A percentile compares a stretch with the other conserved stretches of the same genome.
Evolutionary conservation across 2,329 filamentous ascomycete species (phyloP).

Genomic region (Ascochyta clinopodiicola): DNA sequence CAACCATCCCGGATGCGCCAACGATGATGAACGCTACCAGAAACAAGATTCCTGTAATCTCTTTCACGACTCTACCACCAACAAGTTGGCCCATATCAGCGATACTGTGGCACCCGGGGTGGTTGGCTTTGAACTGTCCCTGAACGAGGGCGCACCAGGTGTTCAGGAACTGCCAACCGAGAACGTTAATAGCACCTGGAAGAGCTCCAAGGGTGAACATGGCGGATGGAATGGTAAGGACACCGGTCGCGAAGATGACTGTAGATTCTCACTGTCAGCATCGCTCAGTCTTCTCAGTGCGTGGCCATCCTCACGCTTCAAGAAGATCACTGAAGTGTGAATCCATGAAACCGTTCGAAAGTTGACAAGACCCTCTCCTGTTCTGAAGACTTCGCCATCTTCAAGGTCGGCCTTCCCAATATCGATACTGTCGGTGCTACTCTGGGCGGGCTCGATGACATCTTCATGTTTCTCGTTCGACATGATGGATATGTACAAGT

Average conservation of each 20-base stretch:
- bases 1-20: slow-evolving; percentile 65
- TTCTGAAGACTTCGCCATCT: slow-evolving; percentile 59
- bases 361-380: slow-evolving; percentile 55
- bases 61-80: slow-evolving; percentile 59
- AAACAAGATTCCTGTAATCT: slow-evolving; percentile 62
- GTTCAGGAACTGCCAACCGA: slow-evolving; percentile 58
- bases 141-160: slow-evolving; percentile 58
- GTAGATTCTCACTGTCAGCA: background rate
- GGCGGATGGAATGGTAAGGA: slow-evolving; percentile 57
- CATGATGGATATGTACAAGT: slow-evolving; percentile 18
- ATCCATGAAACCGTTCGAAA: slow-evolving; percentile 63
- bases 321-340: slow-evolving; percentile 59
- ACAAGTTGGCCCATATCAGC: slow-evolving; percentile 66
- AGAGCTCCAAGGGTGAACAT: slow-evolving; percentile 58
- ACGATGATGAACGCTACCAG: slow-evolving; percentile 65
- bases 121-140: slow-evolving; percentile 59
- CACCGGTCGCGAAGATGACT: slow-evolving; percentile 59
- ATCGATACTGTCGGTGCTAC: slow-evolving; percentile 29
- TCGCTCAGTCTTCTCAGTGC: background rate
- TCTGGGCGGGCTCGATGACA: slow-evolving; percentile 29
- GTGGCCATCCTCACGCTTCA: slow-evolving; percentile 49
- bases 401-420: slow-evolving; percentile 33
- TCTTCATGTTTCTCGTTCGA: slow-evolving; percentile 37
- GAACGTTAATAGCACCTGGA: slow-evolving; percentile 55
- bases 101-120: slow-evolving; percentile 60